These are phyloP conservation scores for Aegilops sharonensis DNA, from an alignment of 176 grass and related monocot species.

Conservation along the genomic window DNA sequence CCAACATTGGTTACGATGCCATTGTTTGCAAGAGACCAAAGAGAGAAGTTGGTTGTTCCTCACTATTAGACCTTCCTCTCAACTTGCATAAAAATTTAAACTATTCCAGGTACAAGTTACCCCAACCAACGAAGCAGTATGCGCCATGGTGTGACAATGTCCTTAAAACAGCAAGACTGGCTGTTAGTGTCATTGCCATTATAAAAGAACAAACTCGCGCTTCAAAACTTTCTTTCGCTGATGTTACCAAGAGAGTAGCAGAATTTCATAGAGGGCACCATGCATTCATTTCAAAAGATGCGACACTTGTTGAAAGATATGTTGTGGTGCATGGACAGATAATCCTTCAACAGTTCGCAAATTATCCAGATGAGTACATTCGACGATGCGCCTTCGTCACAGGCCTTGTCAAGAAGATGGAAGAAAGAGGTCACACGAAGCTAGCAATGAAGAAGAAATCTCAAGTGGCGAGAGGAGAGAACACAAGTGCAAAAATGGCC, in stretches of 20 bases:
- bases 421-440: constrained; percentile 64
- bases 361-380: constrained; percentile 55
- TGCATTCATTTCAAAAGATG: constrained; percentile 51
- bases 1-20: constrained; percentile 33
- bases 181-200: constrained; percentile 51
- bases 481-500: constrained; percentile 56
- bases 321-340: constrained; percentile 81
- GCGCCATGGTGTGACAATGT: constrained; percentile 58
- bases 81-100: constrained; percentile 27
- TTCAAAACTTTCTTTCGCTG: constrained; percentile 56
- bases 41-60: neutral
- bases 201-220: constrained; percentile 69
- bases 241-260: constrained; percentile 62
- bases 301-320: constrained; percentile 48
- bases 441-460: constrained; percentile 65
- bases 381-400: constrained; percentile 50
- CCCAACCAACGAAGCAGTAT: constrained; percentile 72
- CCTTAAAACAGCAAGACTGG: constrained; percentile 62
- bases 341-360: constrained; percentile 70
- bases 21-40: constrained; percentile 43
- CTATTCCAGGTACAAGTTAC: constrained; percentile 65
- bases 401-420: constrained; percentile 57
- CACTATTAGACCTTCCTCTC: neutral
- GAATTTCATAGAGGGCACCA: constrained; percentile 41
- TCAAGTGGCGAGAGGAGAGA: constrained; percentile 39